Conservation (phyloP, 2,329 filamentous ascomycete genomes). For the Hypomyces perniciosus region DNA sequence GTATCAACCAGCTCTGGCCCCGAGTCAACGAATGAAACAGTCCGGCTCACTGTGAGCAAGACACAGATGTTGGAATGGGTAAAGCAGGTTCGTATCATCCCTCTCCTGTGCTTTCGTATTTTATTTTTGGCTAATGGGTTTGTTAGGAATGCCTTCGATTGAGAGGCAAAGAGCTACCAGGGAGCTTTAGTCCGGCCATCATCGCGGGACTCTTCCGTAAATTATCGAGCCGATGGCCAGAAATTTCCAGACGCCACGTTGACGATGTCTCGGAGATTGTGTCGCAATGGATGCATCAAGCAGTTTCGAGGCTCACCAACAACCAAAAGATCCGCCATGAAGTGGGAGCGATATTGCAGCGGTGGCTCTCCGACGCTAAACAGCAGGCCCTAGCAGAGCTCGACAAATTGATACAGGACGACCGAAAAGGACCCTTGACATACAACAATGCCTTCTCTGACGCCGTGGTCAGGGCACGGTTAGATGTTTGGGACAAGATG, state of each 20-base stretch:
- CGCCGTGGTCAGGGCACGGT: slow-evolving; percentile 13
- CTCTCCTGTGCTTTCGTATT: no score
- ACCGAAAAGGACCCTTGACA: slow-evolving; percentile 13
- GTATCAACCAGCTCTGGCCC: not conserved
- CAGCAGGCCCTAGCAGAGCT: slow-evolving; percentile 10
- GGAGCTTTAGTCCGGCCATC: slow-evolving; percentile 14
- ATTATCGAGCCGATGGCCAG: slow-evolving; percentile 14
- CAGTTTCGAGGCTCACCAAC: not conserved
- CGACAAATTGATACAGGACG: slow-evolving; percentile 11
- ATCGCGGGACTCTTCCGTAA: slow-evolving; percentile 15
- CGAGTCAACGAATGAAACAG: slow-evolving; percentile 2
- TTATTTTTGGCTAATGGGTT: not conserved
- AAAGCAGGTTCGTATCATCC: slow-evolving; percentile 5
- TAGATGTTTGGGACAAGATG: slow-evolving; percentile 7
- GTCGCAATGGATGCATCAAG: slow-evolving; percentile 7
- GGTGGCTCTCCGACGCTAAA: slow-evolving; percentile 7
- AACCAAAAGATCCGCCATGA: slow-evolving; percentile 6
- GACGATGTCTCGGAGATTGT: slow-evolving; percentile 5
- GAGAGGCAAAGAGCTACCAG: slow-evolving; percentile 17
- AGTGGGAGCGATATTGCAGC: slow-evolving; percentile 3
- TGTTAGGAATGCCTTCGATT: not conserved
- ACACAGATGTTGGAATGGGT: slow-evolving; percentile 10
- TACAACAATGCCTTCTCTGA: slow-evolving; percentile 17
- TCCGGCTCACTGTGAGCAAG: slow-evolving; percentile 7
- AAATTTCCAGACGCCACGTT: slow-evolving; percentile 12